A percentile compares a stretch with the other conserved stretches of the same genome.
Evolutionary conservation across 306 rosid species (phyloP).

Genomic region (Herpetospermum pedunculosum): DNA sequence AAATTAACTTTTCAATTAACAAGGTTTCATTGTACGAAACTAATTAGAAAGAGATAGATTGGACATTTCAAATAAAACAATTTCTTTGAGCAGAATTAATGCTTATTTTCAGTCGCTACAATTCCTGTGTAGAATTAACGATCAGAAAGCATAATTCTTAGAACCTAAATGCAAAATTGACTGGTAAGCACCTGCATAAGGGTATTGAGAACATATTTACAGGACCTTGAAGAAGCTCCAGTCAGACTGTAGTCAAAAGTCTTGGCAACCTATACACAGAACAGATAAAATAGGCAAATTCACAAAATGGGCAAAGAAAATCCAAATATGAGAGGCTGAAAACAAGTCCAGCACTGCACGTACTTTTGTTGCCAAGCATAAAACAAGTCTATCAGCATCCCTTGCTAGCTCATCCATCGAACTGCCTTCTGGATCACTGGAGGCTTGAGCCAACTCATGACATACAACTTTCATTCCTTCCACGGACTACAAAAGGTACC

Average conservation of each 20-base stretch:
- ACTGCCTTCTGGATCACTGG: constrained; percentile 83
- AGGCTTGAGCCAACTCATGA: constrained; percentile 91
- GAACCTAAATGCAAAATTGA: not conserved
- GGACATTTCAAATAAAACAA: not conserved
- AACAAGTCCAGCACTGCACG: constrained; percentile 2
- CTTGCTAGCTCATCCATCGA: constrained; percentile 75
- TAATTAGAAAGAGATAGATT: not conserved
- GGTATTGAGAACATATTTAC: constrained; percentile 98
- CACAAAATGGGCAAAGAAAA: not conserved
- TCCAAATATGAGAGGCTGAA: not conserved
- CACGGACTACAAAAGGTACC: constrained; percentile 53
- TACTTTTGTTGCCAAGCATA: constrained; percentile 90
- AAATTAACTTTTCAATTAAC: not conserved
- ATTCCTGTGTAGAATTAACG: not conserved
- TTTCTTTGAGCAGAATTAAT: not conserved
- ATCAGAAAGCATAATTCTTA: constrained; percentile 2
- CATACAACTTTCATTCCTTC: constrained; percentile 99
- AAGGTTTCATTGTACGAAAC: not conserved
- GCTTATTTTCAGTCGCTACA: not conserved
- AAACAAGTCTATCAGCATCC: constrained; percentile 89
- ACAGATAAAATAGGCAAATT: not conserved
- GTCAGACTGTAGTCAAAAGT: constrained; percentile 97
- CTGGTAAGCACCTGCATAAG: constrained; percentile 73
- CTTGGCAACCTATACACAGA: constrained; percentile 57
- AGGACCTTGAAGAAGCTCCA: constrained; percentile 91